Base-by-base conservation (phyloP, 1,139 yeast species). In the Wickerhamomyces sp. region DNA sequence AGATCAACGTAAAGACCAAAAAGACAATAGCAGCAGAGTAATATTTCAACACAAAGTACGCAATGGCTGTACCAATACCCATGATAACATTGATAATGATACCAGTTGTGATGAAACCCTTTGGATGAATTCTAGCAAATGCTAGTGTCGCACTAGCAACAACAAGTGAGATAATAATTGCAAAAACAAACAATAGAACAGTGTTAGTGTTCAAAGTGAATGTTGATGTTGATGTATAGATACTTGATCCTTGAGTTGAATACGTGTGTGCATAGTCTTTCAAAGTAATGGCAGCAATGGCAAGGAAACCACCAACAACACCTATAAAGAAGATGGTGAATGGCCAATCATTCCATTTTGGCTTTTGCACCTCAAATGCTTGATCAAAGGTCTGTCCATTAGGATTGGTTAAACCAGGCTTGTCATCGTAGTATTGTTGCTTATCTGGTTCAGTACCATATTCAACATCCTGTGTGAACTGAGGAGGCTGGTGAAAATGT, bases 1-100 rank as follows among this genome's bases (percentile, higher is more conserved):
- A 68, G 37, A 86, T 57, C 6, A 72, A 55, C 0, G 87, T 70
- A 51, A 81, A 74, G 2, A 81, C 69, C 44, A 85, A 61, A 45
- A 82, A 82, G 27, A 84, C 88, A 44, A 85, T 66, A 5, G 87
- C 95, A 0, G 94, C 89, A 9, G 88, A 78, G 64, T 78, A 86
- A 57, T 85, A 81, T 24, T 67, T 62, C 42, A 65, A 61, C 3
- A 69, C 75, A 51, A 85, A 68, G 55, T 83, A 86, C 59, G 75
- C 81, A 42, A 86, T 75, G 7, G 87, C 74, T 6, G 95, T 79
- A 12, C 84, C 95, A 23, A 86, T 51, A 2, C 93, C 89, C 38
- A 85, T 57, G 2, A 79, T 52, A 21, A 85, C 66, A 51, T 86
- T 87, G 32, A 79, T 59, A 20, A 84, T 65, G 49, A 87, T 71